Conservation (phyloP, 192 early-diverging fungal species). For the Glomus cerebriforme region DNA sequence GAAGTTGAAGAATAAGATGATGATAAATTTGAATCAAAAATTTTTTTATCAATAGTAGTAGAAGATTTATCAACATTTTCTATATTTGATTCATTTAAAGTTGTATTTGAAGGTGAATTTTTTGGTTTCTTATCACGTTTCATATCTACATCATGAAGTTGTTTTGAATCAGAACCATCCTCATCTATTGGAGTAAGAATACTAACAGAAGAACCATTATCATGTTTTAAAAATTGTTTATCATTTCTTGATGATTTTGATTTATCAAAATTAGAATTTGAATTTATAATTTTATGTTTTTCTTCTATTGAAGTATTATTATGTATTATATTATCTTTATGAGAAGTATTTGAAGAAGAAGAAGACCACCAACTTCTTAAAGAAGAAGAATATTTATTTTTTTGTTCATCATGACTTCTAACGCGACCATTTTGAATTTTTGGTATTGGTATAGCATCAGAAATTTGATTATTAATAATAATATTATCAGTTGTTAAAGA, state of each 20-base stretch:
- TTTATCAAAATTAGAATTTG: too few species aligned
- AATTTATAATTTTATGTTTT: neutral
- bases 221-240: too few species aligned
- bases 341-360: neutral
- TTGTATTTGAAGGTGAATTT: too few species aligned
- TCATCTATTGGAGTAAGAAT: too few species aligned
- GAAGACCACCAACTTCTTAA: conserved; percentile 13
- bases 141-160: too few species aligned
- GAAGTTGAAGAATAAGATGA: neutral
- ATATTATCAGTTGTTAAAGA: neutral
- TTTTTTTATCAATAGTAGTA: neutral
- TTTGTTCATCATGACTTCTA: neutral
- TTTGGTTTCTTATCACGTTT: too few species aligned
- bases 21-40: neutral
- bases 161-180: too few species aligned
- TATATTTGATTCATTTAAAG: too few species aligned
- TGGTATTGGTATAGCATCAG: conserved; percentile 23
- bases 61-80: too few species aligned
- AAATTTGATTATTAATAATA: too few species aligned
- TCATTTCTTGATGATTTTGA: too few species aligned
- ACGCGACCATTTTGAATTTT: neutral
- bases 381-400: conserved; percentile 13
- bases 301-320: neutral
- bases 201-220: too few species aligned
- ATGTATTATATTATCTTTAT: neutral